These are phyloP conservation scores for Cercophora newfieldiana DNA, from an alignment of 495 filamentous ascomycete genomes.

Conservation along the genomic window DNA sequence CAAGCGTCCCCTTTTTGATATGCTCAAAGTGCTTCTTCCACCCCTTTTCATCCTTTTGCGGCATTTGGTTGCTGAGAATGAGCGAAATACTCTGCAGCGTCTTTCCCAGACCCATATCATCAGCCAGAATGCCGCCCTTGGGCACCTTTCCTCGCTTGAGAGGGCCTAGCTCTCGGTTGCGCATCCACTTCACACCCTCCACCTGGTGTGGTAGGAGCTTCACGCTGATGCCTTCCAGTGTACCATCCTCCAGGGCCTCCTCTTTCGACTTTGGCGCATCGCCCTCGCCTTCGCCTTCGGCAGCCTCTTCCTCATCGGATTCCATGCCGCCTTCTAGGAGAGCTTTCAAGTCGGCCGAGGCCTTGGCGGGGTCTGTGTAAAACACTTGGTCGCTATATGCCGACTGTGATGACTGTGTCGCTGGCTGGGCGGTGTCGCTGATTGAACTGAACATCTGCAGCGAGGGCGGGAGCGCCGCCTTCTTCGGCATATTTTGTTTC, in stretches of 20 bases:
- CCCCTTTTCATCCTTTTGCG: conserved; percentile 48
- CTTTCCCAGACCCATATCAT: conserved; percentile 87
- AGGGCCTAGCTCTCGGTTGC: conserved; percentile 76
- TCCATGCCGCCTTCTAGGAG: conserved; percentile 85
- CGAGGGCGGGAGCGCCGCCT: conserved; percentile 32
- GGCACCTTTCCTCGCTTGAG: conserved; percentile 75
- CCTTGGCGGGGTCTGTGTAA: conserved; percentile 76
- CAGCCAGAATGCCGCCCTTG: conserved; percentile 83
- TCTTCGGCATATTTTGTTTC: conserved; percentile 39
- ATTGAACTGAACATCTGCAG: conserved; percentile 43
- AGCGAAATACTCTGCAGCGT: conserved; percentile 81
- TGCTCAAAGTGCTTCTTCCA: conserved; percentile 61
- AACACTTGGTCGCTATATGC: conserved; percentile 55
- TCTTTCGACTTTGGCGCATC: conserved; percentile 20
- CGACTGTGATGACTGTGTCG: conserved; percentile 39
- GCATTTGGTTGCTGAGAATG: conserved; percentile 78
- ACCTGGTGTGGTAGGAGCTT: conserved; percentile 90
- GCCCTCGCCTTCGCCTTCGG: conserved; percentile 27
- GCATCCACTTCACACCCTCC: conserved; percentile 92
- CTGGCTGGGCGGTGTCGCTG: conserved; percentile 30
- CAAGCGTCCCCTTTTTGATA: conserved; percentile 76
- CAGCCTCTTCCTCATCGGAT: conserved; percentile 63
- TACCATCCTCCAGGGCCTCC: conserved; percentile 33
- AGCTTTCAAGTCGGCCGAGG: conserved; percentile 82
- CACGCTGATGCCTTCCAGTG: conserved; percentile 74